Evolutionary conservation across 495 filamentous ascomycete genomes (phyloP).

Genomic region (Penicillium waksmanii): DNA sequence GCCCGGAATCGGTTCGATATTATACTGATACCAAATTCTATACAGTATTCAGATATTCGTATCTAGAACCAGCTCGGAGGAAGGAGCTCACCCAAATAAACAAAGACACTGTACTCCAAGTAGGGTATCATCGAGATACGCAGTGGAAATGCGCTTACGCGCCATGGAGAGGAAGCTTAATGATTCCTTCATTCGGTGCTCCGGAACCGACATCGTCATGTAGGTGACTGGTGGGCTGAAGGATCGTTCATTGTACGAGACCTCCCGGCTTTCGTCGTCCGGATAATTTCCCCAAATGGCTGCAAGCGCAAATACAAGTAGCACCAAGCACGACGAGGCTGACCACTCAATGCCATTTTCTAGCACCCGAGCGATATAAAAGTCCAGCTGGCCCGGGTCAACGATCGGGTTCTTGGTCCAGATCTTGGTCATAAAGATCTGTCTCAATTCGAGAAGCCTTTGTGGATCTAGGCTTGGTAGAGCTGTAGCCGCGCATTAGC

Average conservation of each 20-base stretch:
- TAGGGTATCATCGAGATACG: constrained; percentile 37
- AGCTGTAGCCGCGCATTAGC: background rate
- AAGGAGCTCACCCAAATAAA: constrained; percentile 35
- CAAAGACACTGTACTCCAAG: constrained; percentile 43
- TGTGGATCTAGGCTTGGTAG: constrained; percentile 8
- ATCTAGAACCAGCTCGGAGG: background rate
- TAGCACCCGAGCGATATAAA: constrained; percentile 28
- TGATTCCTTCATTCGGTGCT: constrained; percentile 32
- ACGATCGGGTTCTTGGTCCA: constrained; percentile 37
- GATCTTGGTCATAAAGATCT: constrained; percentile 35
- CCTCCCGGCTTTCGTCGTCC: constrained; percentile 32
- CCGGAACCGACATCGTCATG: constrained; percentile 25
- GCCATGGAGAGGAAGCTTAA: constrained; percentile 39
- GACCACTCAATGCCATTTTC: constrained; percentile 40
- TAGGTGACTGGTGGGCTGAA: constrained; percentile 24
- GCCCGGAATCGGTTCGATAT: constrained; percentile 41
- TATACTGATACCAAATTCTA: constrained; percentile 48
- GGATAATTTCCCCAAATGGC: constrained; percentile 41
- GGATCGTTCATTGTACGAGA: constrained; percentile 22
- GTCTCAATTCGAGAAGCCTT: constrained; percentile 31
- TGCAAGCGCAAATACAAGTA: constrained; percentile 41
- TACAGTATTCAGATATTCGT: background rate
- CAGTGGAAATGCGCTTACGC: constrained; percentile 36
- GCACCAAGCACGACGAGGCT: constrained; percentile 35
- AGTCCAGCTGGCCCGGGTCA: constrained; percentile 30